A percentile compares a stretch with the other conserved stretches of the same genome.
phyloP scores from a whole-genome alignment of 2,329 filamentous ascomycete species.

The Aureobasidium sp. region DNA sequence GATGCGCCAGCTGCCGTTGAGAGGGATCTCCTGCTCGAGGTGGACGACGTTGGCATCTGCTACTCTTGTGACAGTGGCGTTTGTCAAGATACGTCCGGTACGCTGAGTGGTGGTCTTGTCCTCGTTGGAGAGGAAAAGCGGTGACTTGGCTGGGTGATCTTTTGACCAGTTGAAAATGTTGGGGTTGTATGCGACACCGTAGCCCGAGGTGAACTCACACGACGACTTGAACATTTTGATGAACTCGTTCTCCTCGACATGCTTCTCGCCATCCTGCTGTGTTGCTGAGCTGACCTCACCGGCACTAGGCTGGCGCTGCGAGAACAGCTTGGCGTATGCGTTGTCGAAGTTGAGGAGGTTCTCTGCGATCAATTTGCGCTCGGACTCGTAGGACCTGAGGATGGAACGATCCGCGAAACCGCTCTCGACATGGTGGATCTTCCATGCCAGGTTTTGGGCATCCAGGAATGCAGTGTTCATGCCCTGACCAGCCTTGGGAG shows the following conservation, averaged over 20 bases:
- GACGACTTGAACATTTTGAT: conserved; percentile 83
- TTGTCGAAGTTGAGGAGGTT: conserved; percentile 79
- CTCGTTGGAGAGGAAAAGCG: conserved; percentile 54
- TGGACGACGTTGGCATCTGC: conserved; percentile 85
- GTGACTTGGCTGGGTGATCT: conserved; percentile 60
- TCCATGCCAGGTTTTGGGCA: conserved; percentile 88
- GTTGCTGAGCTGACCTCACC: conserved; percentile 62
- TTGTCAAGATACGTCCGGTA: conserved; percentile 67
- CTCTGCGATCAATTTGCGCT: conserved; percentile 78
- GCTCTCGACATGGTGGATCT: conserved; percentile 81
- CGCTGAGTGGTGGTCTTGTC: conserved; percentile 51
- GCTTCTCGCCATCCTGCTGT: conserved; percentile 34
- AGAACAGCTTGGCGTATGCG: conserved; percentile 84
- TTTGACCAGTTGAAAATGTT: conserved; percentile 80
- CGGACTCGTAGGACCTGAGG: conserved; percentile 75
- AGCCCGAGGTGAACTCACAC: conserved; percentile 88
- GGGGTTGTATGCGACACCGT: conserved; percentile 75
- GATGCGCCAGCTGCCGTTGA: conserved; percentile 80
- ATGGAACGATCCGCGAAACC: conserved; percentile 69
- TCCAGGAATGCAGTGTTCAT: conserved; percentile 53
- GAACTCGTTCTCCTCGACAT: conserved; percentile 62
- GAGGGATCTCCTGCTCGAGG: conserved; percentile 78
- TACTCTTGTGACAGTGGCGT: conserved; percentile 74
- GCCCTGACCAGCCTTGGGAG: conserved; percentile 55
- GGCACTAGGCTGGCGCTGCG: conserved; percentile 62